phyloP scores from a whole-genome alignment of 2,329 filamentous ascomycete genomes.

The Furcasterigmium sp. region DNA sequence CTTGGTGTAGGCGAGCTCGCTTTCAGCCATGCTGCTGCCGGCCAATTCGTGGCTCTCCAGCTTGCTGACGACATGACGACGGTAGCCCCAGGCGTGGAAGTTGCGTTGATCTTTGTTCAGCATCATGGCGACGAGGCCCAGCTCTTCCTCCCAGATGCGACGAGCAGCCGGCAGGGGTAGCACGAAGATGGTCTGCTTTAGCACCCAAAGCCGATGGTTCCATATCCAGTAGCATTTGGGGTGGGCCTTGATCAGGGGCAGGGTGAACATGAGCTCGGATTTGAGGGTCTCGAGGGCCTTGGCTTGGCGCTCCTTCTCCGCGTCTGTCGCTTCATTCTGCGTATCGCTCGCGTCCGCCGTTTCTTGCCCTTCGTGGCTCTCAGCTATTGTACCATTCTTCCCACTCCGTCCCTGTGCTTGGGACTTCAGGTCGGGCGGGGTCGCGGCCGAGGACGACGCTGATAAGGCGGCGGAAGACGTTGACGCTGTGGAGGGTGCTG shows the following conservation, averaged over 20 bases:
- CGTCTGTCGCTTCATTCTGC: too few relatives aligned
- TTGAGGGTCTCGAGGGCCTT: conserved; percentile 43
- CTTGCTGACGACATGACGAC: conserved; percentile 70
- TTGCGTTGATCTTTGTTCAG: conserved; percentile 80
- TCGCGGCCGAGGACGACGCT: conserved; percentile 47
- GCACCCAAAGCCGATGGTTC: conserved; percentile 87
- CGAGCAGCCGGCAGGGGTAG: conserved; percentile 53
- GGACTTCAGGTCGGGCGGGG: conserved; percentile 38
- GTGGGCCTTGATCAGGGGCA: conserved; percentile 76
- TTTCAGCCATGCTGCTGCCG: conserved; percentile 63
- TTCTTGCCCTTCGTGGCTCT: conserved; percentile 10
- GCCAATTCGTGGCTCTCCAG: conserved; percentile 57
- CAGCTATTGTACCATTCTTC: conserved; percentile 51
- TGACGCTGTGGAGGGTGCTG: conserved; percentile 50
- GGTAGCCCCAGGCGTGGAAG: conserved; percentile 95
- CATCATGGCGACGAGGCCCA: conserved; percentile 83
- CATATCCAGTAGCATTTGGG: conserved; percentile 99
- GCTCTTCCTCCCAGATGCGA: conserved; percentile 76
- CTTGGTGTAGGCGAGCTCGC: conserved; percentile 85
- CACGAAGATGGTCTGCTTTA: conserved; percentile 64
- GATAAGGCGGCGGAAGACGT: conserved; percentile 58
- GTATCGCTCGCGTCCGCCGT: background rate
- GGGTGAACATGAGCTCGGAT: conserved; percentile 75
- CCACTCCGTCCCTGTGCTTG: conserved; percentile 34
- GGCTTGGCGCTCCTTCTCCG: conserved; percentile 11